Percentiles rank a stretch among this genome's conserved stretches.
These are phyloP conservation scores for Ganoderma multipileum DNA, from an alignment of 1,284 basidiomycete species.

Conservation along the genomic window DNA sequence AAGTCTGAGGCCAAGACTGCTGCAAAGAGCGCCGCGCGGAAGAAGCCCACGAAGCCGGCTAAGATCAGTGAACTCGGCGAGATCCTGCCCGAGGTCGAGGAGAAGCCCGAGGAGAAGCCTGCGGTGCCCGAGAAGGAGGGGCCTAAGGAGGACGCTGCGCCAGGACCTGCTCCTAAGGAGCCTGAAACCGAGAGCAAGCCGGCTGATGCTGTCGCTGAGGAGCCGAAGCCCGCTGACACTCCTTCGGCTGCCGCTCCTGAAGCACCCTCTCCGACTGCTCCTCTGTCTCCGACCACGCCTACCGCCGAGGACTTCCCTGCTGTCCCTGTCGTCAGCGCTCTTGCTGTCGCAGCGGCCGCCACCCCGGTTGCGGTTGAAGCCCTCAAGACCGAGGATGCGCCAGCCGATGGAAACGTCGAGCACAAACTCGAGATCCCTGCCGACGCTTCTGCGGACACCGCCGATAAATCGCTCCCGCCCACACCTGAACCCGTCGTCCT, in stretches of 20 bases:
- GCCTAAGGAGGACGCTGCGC: slow-evolving; percentile 10
- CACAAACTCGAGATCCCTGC: background rate
- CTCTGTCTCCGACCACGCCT: slow-evolving; percentile 25
- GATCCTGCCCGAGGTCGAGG: slow-evolving; percentile 58
- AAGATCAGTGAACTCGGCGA: slow-evolving; percentile 73
- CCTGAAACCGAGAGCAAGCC: slow-evolving; percentile 27
- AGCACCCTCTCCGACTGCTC: slow-evolving; percentile 18
- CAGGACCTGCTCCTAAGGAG: slow-evolving; percentile 6
- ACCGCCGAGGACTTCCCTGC: slow-evolving; percentile 35
- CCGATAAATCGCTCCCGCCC: slow-evolving; percentile 33
- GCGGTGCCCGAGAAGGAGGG: slow-evolving; percentile 35
- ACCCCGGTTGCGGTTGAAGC: slow-evolving; percentile 29
- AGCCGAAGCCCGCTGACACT: slow-evolving; percentile 19
- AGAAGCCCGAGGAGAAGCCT: slow-evolving; percentile 30
- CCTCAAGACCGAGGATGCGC: slow-evolving; percentile 33
- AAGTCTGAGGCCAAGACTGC: slow-evolving; percentile 30
- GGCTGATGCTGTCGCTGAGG: slow-evolving; percentile 15
- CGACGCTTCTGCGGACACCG: background rate
- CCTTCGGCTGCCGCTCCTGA: slow-evolving; percentile 28
- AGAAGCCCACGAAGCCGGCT: slow-evolving; percentile 39
- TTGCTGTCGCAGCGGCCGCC: slow-evolving; percentile 20
- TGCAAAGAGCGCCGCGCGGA: slow-evolving; percentile 37
- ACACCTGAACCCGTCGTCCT: slow-evolving; percentile 45
- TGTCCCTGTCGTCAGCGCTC: slow-evolving; percentile 36
- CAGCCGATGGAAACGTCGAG: slow-evolving; percentile 24